A percentile compares a stretch with the other conserved stretches of the same genome.
Evolutionary conservation across 176 grass and related monocot species (phyloP).

Genomic region (Phoenix dactylifera): DNA sequence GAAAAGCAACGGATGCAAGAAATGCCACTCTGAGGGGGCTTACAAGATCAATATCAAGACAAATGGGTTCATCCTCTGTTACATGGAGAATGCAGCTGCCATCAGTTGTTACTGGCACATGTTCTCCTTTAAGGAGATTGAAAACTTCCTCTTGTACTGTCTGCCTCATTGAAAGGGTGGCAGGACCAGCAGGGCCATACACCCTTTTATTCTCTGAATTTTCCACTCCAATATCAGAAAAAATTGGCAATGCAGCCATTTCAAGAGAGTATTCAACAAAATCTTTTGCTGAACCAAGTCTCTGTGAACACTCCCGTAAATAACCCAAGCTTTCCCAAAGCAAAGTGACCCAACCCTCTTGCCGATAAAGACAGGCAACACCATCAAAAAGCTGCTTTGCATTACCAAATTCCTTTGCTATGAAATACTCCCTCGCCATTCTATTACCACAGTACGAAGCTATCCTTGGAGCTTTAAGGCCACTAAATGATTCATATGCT

Average conservation of each 20-base stretch:
- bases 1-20: constrained; percentile 75
- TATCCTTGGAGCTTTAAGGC: constrained; percentile 54
- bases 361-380: constrained; percentile 59
- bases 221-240: constrained; percentile 32
- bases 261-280: constrained; percentile 89
- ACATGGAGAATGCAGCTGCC: constrained; percentile 28
- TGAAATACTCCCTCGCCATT: constrained; percentile 90
- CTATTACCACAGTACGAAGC: constrained; percentile 58
- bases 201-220: constrained; percentile 39
- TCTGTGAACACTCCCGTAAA: constrained; percentile 67
- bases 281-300: constrained; percentile 66
- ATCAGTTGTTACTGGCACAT: constrained; percentile 15
- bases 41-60: constrained; percentile 74
- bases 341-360: constrained; percentile 76
- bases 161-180: constrained; percentile 69
- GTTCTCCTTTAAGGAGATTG: constrained; percentile 33
- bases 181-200: constrained; percentile 55
- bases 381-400: constrained; percentile 80
- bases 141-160: constrained; percentile 49
- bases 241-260: constrained; percentile 81
- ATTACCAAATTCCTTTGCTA: constrained; percentile 56
- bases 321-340: constrained; percentile 92
- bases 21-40: constrained; percentile 68
- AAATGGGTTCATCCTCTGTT: constrained; percentile 36
- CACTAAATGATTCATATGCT: constrained; percentile 88